phyloP scores from a whole-genome alignment of 2,329 filamentous ascomycete genomes.

The Cadophora sp. region DNA sequence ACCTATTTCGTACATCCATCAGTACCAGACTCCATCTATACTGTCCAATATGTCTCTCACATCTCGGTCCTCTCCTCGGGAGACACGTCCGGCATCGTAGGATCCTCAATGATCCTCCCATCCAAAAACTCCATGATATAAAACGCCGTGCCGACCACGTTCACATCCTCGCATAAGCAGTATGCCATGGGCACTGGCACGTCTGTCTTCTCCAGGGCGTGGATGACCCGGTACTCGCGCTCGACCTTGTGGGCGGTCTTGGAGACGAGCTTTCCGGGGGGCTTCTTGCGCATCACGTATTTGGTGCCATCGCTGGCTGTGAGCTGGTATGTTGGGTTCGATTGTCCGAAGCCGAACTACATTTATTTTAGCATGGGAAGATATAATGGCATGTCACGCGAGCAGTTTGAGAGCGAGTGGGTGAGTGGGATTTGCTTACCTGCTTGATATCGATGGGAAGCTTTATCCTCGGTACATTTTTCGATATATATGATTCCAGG shows the following conservation, averaged over 20 bases:
- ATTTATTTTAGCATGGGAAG: constrained; percentile 9
- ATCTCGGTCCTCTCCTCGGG: constrained; percentile 74
- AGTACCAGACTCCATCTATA: not conserved
- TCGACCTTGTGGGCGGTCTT: constrained; percentile 97
- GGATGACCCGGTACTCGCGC: constrained; percentile 90
- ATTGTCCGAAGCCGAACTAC: constrained; percentile 96
- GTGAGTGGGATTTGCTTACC: constrained; percentile 55
- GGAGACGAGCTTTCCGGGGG: constrained; percentile 90
- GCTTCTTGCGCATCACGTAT: constrained; percentile 97
- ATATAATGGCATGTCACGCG: not conserved
- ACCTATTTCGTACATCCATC: constrained; percentile 53
- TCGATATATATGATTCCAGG: constrained; percentile 78
- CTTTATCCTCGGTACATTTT: constrained; percentile 83
- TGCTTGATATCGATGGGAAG: constrained; percentile 88
- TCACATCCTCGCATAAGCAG: constrained; percentile 83
- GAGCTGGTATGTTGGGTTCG: constrained; percentile 95
- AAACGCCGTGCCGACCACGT: constrained; percentile 86
- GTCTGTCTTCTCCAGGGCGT: constrained; percentile 78
- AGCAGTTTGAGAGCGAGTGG: not conserved
- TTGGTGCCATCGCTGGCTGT: constrained; percentile 72
- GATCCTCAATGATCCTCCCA: constrained; percentile 92
- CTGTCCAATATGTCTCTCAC: constrained; percentile 47
- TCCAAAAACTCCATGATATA: constrained; percentile 98
- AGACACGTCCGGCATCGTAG: constrained; percentile 75
- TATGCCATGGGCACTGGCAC: constrained; percentile 87